Base-by-base conservation (phyloP, 228 moss, liverwort and hornwort genomes). In the Sphagnum magellanicum region DNA sequence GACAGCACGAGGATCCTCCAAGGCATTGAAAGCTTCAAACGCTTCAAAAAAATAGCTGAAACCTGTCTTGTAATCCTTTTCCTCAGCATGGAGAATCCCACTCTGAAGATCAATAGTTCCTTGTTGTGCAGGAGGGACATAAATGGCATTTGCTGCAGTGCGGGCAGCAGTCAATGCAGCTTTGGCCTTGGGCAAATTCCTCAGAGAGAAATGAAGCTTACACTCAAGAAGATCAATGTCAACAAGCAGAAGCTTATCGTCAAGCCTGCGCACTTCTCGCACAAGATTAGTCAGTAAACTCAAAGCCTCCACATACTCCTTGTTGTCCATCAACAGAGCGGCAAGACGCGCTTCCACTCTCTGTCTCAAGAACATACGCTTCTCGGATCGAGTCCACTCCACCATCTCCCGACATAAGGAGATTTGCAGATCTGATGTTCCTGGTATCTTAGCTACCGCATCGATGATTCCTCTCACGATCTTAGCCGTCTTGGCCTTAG, bases 31-130 rank as follows among this genome's bases (percentile, higher is more conserved):
- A 12, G 95, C 95, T 74, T 96, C 92, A 50, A 95, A 95, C 32
- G 95, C 95, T 74, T 95, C 92, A 73, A 95, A 95, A 68, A 92
- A 92, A 78, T 95, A 95, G 78, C 95, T 92, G 81, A 92, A 95
- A 14, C 90, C 89, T 6, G 95, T 95, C 74, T 95, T 95, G 69
- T 95, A 95, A 72, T 92, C 95, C 84, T 95, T 95, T 76, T 95
- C 95, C 69, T 95, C 95, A 0, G 92, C 89, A 65, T 95, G 95
- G 15, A 95, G 78, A 67, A 95, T 95, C 57, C 95, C 92, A 60
- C 95, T 95, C 76, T 95, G 92, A 46, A 92, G 79, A 78, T 92
- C 92, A 72, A 96, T 96, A 51, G 91, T 92, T 68, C 95, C 92
- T 69, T 96, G 95, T 32, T 92, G 95, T 50, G 95, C 92, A 3